These are phyloP conservation scores for Pholiota conissans DNA, from an alignment of 768 basidiomycete genomes.

Conservation along the genomic window DNA sequence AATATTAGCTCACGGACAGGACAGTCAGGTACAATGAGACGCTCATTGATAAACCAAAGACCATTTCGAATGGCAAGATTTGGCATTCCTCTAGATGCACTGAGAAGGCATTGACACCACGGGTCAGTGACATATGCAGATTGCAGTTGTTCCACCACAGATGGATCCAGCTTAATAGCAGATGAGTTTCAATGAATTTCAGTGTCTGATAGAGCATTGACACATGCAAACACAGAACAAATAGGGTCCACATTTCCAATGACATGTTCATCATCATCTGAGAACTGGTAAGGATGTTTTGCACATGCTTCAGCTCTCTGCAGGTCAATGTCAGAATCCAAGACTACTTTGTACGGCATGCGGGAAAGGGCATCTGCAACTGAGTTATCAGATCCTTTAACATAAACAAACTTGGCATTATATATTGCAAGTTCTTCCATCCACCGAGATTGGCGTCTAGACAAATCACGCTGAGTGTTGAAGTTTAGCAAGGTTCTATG, in stretches of 20 bases:
- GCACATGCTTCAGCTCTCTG: no score
- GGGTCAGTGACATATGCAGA: slow-evolving; percentile 6
- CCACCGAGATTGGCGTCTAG: slow-evolving; percentile 20
- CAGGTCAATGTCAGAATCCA: no score
- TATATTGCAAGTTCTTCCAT: slow-evolving; percentile 33
- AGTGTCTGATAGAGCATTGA: no score
- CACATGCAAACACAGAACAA: no score
- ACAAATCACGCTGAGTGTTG: slow-evolving; percentile 21
- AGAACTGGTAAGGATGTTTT: no score
- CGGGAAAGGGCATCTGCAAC: slow-evolving; percentile 34
- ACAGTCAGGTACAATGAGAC: slow-evolving; percentile 22
- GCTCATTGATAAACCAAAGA: slow-evolving; percentile 22
- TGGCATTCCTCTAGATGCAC: neutral
- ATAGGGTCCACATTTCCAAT: no score
- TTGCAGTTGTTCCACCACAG: neutral
- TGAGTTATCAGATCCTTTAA: slow-evolving; percentile 32
- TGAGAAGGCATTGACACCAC: neutral
- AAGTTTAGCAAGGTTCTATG: slow-evolving; percentile 36
- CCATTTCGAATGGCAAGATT: slow-evolving; percentile 9
- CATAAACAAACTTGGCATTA: slow-evolving; percentile 31
- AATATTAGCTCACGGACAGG: slow-evolving; percentile 23
- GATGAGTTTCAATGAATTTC: no score
- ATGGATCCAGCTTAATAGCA: neutral
- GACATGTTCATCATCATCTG: no score
- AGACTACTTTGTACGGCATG: neutral